Evolutionary conservation across 2,329 filamentous ascomycete species (phyloP), one percentile per base, ranked within the genome.

Genomic region (Taxawa tesnikishii): DNA sequence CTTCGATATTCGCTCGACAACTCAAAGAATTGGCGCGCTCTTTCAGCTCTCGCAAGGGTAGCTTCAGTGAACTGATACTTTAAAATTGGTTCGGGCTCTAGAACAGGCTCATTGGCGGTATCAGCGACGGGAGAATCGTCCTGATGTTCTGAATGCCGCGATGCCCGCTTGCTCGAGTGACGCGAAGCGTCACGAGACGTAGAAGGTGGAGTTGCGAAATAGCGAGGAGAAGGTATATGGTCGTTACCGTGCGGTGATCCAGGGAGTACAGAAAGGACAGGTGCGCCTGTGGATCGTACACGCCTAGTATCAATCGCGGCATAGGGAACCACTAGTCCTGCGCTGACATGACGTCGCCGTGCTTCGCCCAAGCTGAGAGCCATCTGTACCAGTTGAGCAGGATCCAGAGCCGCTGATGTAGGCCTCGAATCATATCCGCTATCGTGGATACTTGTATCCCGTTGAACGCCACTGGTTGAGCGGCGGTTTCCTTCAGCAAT

Each of bases 371-470:
- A 59, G 42, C 79, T 90, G 44, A 96, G 59, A 2, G 88, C 88
- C 71, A 96, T 82, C 48, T 85, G 85, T 26, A 96, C 84, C 41
- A 96, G 92, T 54, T 94, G 83, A 4, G 79, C 74, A 6, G 87
- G 80, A 48, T 94, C 87, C 38, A 80, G 68, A 45, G 84, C 75
- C 13, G 81, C 33, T 9, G 41, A 27, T 11, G 33, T 29, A 5
- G 31, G 23, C n/a, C 15, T 13, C 50, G 38, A 11, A 50, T 43
- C 13, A n/a, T 26, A n/a, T 6, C 14, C 8, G 12, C 21, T 15
- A 13, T n/a, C 14, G 15, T 15, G n/a, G n/a, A n/a, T n/a, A n/a
- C n/a, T n/a, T n/a, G n/a, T n/a, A n/a, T n/a, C n/a, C n/a, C n/a
- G n/a, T n/a, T n/a, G n/a, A n/a, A n/a, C n/a, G n/a, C n/a, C n/a